phyloP scores from a whole-genome alignment of 306 rosid species.

The Cucurbita maxima region DNA sequence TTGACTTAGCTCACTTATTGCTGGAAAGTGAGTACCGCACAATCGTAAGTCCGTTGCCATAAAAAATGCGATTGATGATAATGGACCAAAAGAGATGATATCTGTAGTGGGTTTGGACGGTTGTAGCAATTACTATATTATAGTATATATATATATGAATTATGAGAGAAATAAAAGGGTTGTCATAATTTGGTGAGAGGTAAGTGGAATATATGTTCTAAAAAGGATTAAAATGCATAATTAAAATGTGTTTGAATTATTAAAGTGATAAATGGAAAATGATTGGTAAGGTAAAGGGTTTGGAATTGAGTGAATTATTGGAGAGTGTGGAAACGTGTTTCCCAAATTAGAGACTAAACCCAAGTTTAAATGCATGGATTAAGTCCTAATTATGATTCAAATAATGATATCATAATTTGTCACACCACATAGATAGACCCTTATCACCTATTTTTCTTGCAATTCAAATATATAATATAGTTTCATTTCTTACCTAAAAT shows the following conservation, averaged over 20 bases:
- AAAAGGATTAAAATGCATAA: conserved; percentile 2
- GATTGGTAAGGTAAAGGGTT: neutral
- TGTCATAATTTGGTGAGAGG: neutral
- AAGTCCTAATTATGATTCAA: neutral
- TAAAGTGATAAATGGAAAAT: neutral
- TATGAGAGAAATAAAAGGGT: neutral
- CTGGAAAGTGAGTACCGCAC: no score
- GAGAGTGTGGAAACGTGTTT: neutral
- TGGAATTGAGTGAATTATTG: neutral
- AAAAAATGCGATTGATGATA: no score
- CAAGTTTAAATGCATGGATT: neutral
- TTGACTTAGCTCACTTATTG: no score
- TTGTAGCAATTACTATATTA: no score
- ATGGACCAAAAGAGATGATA: no score
- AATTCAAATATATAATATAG: neutral
- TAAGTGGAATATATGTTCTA: neutral
- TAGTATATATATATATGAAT: no score
- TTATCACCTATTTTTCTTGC: neutral
- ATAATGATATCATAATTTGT: neutral
- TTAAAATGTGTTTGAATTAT: neutral
- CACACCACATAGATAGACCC: neutral
- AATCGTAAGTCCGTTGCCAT: no score
- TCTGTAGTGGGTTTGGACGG: no score
- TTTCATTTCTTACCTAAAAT: neutral
- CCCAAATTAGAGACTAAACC: neutral